Evolutionary conservation across 306 rosid species (phyloP), one percentile per base, ranked within the genome.

Genomic region (Delonix regia): DNA sequence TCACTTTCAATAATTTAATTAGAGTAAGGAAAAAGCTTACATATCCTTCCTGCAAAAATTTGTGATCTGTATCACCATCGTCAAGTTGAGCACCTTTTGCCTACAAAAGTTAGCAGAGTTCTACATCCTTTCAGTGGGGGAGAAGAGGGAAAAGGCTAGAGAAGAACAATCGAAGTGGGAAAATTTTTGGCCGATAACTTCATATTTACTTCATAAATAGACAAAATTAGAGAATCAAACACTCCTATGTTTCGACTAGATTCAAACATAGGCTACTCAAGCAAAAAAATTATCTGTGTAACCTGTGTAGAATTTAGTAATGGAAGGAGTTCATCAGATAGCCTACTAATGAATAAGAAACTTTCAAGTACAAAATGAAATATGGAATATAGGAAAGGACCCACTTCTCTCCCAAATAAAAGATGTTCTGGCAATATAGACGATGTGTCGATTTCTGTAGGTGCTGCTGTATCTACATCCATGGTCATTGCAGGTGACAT

Each of bases 401-500:
- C 77, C 57, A 93, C 98, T 86, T 91, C 90, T 89, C 93, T 93
- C 11, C 60, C 36, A 82, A 89, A 93, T 73, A 83, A 73, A 76
- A 67, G 92, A 77, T 84, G 38, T 42, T 91, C 96, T 13, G 85
- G 69, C 18, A 87, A 76, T 24, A 24, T 41, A 78, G 83, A 71
- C 69, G 88, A 64, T 34, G 83, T n/a, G 63, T 77, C 76, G 81
- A 30, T 42, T 42, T 61, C 83, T 49, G 73, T 77, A 42, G 91
- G 80, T 53, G 75, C 81, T 28, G 76, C 79, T 18, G 87, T 57
- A 69, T 83, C 80, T 44, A 71, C 65, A 59, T 87, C 92, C 92
- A 84, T 91, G 66, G 85, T 78, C 98, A 89, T 92, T 18, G 92
- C 83, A 71, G 98, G 91, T 77, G 88, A 79, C 91, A 95, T 93